Evolutionary conservation across 1,284 basidiomycete species (phyloP), one percentile per base, ranked within the genome.

Genomic region (Cryptococcus sp.): DNA sequence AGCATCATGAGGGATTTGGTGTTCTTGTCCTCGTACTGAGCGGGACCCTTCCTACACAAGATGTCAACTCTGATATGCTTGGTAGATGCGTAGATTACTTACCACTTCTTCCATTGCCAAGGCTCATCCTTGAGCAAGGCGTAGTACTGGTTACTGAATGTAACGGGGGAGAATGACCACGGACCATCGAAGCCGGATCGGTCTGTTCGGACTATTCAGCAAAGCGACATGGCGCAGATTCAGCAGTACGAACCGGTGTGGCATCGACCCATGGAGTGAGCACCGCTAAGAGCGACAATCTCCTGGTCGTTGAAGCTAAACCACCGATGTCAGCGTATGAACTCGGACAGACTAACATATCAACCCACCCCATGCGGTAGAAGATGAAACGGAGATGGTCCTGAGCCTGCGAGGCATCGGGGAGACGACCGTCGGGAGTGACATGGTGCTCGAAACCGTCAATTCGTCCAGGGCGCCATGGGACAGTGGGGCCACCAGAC

Each of bases 261-360:
- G 84, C 93, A 95, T 75, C 95, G 89, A 46, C 94, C 94, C 50
- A 98, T 86, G 62, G 93, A 93, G 77, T 99, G 95, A 47, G 91
- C 94, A 68, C 95, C 95, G 38, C 86, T 86, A 66, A 99, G 88
- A 53, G 94, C 93, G 57, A 97, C 94, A 56, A 94, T 94, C 80
- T 94, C 93, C 79, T 93, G 91, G 81, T 98, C 95, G 78, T 95
- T 91, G 84, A 97, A 94, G 56, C 83, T 82, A 65, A n/a, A 45
- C 42, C 7, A 11, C n/a, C 22, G 42, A n/a, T 40, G 23, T 65
- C 59, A 62, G 63, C 59, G 38, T 16, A n/a, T 57, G 42, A 35
- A 38, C 52, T 7, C 20, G 17, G 35, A 20, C 11, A 49, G 22
- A 17, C 20, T 22, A 15, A 50, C 22, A 23, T 27, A 15, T 11